These are phyloP conservation scores for Dryas alaskensis DNA, from an alignment of 306 rosid genomes.

Conservation along the genomic window DNA sequence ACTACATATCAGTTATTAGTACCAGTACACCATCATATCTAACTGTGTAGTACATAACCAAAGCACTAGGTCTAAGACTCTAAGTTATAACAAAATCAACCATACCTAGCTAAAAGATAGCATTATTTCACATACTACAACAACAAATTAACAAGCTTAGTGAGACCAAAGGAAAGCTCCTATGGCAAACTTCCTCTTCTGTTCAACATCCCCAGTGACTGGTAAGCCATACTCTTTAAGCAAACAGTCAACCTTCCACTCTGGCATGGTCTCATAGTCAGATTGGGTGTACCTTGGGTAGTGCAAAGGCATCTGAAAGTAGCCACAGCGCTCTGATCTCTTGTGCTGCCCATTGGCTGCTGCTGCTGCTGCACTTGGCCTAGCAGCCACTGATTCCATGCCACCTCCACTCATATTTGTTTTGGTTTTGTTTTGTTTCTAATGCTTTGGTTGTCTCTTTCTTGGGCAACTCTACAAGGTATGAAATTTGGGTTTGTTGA, in stretches of 20 bases:
- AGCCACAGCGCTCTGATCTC: slow-evolving; percentile 19
- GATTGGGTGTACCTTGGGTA: slow-evolving; percentile 56
- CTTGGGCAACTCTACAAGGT: background rate
- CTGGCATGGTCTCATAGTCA: slow-evolving; percentile 67
- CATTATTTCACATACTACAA: background rate
- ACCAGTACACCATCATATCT: too few species aligned
- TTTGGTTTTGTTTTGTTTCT: background rate
- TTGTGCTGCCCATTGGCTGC: slow-evolving; percentile 9
- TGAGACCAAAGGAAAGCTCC: slow-evolving; percentile 62
- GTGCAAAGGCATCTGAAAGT: slow-evolving; percentile 67
- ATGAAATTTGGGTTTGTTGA: background rate
- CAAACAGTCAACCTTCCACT: slow-evolving; percentile 66
- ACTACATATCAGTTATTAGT: too few species aligned
- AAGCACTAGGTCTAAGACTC: background rate
- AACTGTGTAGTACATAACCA: background rate
- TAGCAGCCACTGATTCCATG: slow-evolving; percentile 26
- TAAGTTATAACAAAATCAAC: background rate
- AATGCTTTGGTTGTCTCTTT: background rate
- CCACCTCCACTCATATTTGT: slow-evolving; percentile 12
- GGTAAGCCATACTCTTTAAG: slow-evolving; percentile 62
- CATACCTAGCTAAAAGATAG: background rate
- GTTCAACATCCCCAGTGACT: slow-evolving; percentile 40
- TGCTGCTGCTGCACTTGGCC: background rate
- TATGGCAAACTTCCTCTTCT: slow-evolving; percentile 55
- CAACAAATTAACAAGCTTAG: background rate